These are phyloP conservation scores for Aspergillus neotritici DNA, from an alignment of 2,329 filamentous ascomycete species.

Conservation along the genomic window DNA sequence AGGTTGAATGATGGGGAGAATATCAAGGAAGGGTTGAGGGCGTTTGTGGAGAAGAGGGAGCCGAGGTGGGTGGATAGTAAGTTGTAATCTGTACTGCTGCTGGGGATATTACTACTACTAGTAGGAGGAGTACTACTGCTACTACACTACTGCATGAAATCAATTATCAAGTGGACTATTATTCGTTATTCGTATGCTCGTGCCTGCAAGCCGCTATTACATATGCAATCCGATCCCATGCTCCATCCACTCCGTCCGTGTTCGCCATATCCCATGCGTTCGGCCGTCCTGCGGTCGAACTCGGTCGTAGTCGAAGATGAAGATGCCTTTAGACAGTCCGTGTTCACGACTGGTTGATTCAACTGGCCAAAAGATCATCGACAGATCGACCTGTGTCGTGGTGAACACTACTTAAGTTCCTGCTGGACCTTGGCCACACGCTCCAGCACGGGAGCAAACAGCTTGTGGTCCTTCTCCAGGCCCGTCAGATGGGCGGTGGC, in stretches of 20 bases:
- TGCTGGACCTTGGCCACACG: slow-evolving; percentile 77
- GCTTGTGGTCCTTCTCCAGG: slow-evolving; percentile 67
- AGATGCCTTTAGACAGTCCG: slow-evolving; percentile 17
- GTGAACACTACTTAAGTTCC: slow-evolving; percentile 33
- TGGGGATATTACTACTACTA: no score
- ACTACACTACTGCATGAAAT: slow-evolving; percentile 2
- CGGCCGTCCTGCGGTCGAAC: slow-evolving; percentile 23
- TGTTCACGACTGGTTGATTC: slow-evolving; percentile 22
- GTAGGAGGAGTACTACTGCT: no score
- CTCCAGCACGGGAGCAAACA: slow-evolving; percentile 69
- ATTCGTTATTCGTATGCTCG: no score
- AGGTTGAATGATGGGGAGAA: slow-evolving; percentile 63
- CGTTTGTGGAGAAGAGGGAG: slow-evolving; percentile 71
- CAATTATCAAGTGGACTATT: background rate
- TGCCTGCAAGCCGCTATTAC: slow-evolving; percentile 6
- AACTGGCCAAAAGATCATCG: background rate
- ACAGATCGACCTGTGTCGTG: slow-evolving; percentile 1
- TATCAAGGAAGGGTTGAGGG: slow-evolving; percentile 65
- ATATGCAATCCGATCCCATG: slow-evolving; percentile 17
- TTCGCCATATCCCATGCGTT: slow-evolving; percentile 30
- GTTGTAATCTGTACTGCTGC: slow-evolving; percentile 19
- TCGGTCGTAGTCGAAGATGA: slow-evolving; percentile 16
- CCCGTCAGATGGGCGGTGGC: slow-evolving; percentile 78
- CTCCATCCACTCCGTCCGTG: slow-evolving; percentile 24
- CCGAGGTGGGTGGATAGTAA: slow-evolving; percentile 54